A percentile compares a stretch with the other conserved stretches of the same genome.
These are phyloP conservation scores for Aspergillus wentii DNA, from an alignment of 495 filamentous ascomycete genomes.

Conservation along the genomic window DNA sequence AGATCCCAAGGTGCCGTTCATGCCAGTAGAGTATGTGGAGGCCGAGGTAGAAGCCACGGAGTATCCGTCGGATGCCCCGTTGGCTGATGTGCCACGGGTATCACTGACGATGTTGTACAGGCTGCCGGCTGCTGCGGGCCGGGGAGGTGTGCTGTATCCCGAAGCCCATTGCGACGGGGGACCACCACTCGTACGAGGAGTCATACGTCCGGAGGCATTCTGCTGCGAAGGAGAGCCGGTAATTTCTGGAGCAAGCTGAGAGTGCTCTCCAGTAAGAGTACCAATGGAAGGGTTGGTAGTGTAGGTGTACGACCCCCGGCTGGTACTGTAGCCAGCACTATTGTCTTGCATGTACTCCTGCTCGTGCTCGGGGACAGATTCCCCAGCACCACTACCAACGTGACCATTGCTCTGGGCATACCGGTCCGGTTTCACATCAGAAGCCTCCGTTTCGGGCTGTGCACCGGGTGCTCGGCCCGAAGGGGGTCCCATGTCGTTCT, in stretches of 20 bases:
- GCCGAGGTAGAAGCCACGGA: slow-evolving; percentile 52
- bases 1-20: slow-evolving; percentile 63
- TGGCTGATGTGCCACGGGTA: slow-evolving; percentile 62
- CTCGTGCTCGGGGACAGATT: slow-evolving; percentile 75
- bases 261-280: slow-evolving; percentile 66
- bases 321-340: slow-evolving; percentile 58
- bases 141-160: slow-evolving; percentile 79
- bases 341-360: slow-evolving; percentile 74
- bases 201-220: slow-evolving; percentile 79
- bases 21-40: slow-evolving; percentile 46
- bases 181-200: slow-evolving; percentile 67
- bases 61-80: slow-evolving; percentile 70
- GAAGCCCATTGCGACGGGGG: slow-evolving; percentile 69
- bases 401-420: slow-evolving; percentile 51
- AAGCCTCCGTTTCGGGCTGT: slow-evolving; percentile 53
- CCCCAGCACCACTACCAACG: slow-evolving; percentile 51
- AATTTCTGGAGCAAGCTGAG: slow-evolving; percentile 81
- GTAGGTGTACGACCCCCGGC: slow-evolving; percentile 71
- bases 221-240: slow-evolving; percentile 82
- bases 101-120: slow-evolving; percentile 90
- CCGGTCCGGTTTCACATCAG: slow-evolving; percentile 67
- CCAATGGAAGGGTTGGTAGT: slow-evolving; percentile 57
- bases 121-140: slow-evolving; percentile 65
- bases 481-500: slow-evolving; percentile 90
- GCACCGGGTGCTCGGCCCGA: slow-evolving; percentile 52